Base-by-base conservation (phyloP, 1,139 yeast genomes). In the Candida labiduridarum region DNA sequence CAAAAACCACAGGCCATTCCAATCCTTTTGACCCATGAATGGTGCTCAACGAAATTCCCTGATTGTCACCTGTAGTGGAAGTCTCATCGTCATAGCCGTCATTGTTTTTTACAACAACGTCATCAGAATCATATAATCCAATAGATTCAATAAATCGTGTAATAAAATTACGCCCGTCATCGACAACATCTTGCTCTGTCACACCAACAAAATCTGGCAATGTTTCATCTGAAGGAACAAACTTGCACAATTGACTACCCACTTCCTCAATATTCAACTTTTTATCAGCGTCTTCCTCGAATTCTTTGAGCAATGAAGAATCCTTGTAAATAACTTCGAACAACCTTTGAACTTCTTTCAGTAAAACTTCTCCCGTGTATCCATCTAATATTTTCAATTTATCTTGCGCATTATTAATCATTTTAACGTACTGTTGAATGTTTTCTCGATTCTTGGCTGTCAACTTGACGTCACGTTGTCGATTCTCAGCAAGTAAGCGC, bases 11-110 rank as follows among this genome's bases (percentile, higher is more conserved):
- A 0, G 96, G 94, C 98, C 98, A 94, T 65, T 94, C 98, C 4
- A 91, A 72, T 1, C 98, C 98, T 63, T 94, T 94, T 1, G 98
- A 84, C 0, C 92, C 90, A 65, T 94, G 99, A 12, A 94, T 87
- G 0, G 98, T 94, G 0, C 92, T 85, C 1, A 78, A 46, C 47
- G 79, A 63, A 0, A 81, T 77, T n/a, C 47, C 48, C 38, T 31
- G 27, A 11, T 14, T 41, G 25, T 36, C 43, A 15, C 33, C 41
- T 50, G 65, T 68, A 2, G 68, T 66, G 3, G 55, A 56, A 19
- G 14, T 40, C 9, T 59, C 61, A 10, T 56, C 47, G 10, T 52
- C 55, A 10, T 57, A 14, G 16, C 14, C 14, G 19, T 33, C 18
- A 15, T 16, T 27, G 19, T 36, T 44, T 9, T 57, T 49, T 9